Conservation (phyloP, 2,329 filamentous ascomycete genomes). For the Fonsecaea monophora region DNA sequence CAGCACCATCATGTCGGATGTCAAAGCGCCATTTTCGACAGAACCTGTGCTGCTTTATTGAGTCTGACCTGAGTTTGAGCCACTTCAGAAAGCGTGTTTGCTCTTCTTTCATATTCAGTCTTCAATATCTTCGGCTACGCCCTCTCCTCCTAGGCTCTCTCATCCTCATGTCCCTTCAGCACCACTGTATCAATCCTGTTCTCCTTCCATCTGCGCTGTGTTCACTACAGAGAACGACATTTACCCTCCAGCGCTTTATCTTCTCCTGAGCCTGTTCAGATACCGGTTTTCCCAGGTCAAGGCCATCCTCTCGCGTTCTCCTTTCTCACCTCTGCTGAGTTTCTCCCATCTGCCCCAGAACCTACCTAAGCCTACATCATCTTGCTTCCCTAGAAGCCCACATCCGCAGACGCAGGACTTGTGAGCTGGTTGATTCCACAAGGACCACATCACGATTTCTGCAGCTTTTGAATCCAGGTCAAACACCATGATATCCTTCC, state of each 20-base stretch:
- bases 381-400: not conserved
- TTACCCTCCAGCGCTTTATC: not conserved
- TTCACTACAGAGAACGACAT: not conserved
- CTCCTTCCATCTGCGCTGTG: not conserved
- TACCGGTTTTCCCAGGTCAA: not conserved
- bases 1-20: not conserved
- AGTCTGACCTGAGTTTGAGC: not conserved
- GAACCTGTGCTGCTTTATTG: not conserved
- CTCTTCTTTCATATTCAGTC: not conserved
- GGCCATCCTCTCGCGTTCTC: not conserved
- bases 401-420: not conserved
- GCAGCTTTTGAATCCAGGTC: constrained; percentile 16
- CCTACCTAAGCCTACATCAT: constrained; percentile 4
- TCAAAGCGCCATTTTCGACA: not conserved
- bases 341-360: not conserved
- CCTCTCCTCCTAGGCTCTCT: constrained; percentile 1
- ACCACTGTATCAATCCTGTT: not conserved
- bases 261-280: not conserved
- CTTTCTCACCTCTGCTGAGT: not conserved
- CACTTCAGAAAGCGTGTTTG: not conserved
- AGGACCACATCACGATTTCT: constrained; percentile 4
- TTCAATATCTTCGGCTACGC: not conserved
- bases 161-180: not conserved
- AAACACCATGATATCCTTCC: constrained; percentile 2
- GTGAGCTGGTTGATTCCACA: not conserved